Percentiles rank a stretch among this genome's conserved stretches.
These are phyloP conservation scores for Pythium dissotocum DNA, from an alignment of 352 stramenopile genomes.

Conservation along the genomic window DNA sequence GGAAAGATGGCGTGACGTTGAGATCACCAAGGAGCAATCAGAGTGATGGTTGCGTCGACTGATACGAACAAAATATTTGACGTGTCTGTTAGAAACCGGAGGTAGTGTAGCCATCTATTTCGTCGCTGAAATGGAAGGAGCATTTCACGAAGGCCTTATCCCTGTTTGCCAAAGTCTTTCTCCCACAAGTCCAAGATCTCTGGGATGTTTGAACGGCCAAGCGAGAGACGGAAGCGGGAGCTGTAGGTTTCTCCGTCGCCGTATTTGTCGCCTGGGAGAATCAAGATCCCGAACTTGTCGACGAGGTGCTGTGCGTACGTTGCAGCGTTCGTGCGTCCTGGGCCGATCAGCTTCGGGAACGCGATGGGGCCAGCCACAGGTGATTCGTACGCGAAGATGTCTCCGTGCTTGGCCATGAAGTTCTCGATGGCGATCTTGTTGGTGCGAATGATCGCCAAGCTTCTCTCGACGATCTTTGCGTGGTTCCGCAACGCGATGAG, in stretches of 20 bases:
- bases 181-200: slow-evolving; percentile 36
- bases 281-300: slow-evolving; percentile 33
- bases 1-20: not conserved
- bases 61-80: not conserved
- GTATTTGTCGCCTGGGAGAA: slow-evolving; percentile 42
- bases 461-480: slow-evolving; percentile 31
- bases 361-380: slow-evolving; percentile 37
- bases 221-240: slow-evolving; percentile 36
- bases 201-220: slow-evolving; percentile 35
- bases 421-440: slow-evolving; percentile 26
- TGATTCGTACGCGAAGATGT: slow-evolving; percentile 38
- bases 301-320: slow-evolving; percentile 37
- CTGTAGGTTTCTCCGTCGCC: slow-evolving; percentile 16
- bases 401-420: slow-evolving; percentile 40
- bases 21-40: not conserved
- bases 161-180: slow-evolving; percentile 15
- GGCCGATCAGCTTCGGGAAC: slow-evolving; percentile 35
- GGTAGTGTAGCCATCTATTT: not conserved
- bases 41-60: not conserved
- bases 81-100: not conserved
- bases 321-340: slow-evolving; percentile 4
- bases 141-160: not conserved
- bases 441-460: slow-evolving; percentile 31
- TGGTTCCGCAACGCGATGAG: slow-evolving; percentile 49
- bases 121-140: not conserved